Percentiles rank a stretch among this genome's conserved stretches.
Conservation (phyloP, 768 basidiomycete species). For the Collybiopsis confluens region DNA sequence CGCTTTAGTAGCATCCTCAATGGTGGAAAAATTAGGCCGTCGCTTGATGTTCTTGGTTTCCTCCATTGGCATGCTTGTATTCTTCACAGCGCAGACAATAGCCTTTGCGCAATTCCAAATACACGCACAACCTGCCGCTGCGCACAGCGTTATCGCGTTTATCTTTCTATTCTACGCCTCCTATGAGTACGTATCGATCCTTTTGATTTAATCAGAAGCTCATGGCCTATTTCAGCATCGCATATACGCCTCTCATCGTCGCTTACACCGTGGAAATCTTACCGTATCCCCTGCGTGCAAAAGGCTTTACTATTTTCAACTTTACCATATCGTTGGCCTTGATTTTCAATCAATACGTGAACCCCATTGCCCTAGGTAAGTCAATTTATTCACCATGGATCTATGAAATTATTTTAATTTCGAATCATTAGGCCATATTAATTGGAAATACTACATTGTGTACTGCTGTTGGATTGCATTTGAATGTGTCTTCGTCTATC, state of each 20-base stretch:
- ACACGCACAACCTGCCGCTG: slow-evolving; percentile 36
- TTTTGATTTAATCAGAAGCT: background rate
- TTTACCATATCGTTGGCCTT: slow-evolving; percentile 74
- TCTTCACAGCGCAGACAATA: slow-evolving; percentile 66
- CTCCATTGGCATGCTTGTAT: slow-evolving; percentile 52
- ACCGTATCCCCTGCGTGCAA: slow-evolving; percentile 78
- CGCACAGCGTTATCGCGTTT: slow-evolving; percentile 74
- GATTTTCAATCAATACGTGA: slow-evolving; percentile 88
- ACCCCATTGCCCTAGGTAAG: slow-evolving; percentile 66
- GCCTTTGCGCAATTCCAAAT: slow-evolving; percentile 55
- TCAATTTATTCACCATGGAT: slow-evolving; percentile 5
- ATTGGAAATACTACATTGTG: slow-evolving; percentile 80
- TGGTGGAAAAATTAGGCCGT: slow-evolving; percentile 66
- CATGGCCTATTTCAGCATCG: slow-evolving; percentile 38
- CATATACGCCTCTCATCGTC: slow-evolving; percentile 83
- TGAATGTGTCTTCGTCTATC: slow-evolving; percentile 61
- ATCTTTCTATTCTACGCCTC: slow-evolving; percentile 80
- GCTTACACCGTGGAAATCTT: slow-evolving; percentile 88
- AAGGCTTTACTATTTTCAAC: slow-evolving; percentile 81
- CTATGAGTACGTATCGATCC: slow-evolving; percentile 56
- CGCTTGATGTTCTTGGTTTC: slow-evolving; percentile 68
- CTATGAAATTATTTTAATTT: background rate
- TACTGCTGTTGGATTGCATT: slow-evolving; percentile 68
- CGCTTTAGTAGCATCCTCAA: slow-evolving; percentile 51
- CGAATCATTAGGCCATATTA: slow-evolving; percentile 32